Evolutionary conservation across 306 rosid genomes (phyloP).

Genomic region (Neltuma alba): DNA sequence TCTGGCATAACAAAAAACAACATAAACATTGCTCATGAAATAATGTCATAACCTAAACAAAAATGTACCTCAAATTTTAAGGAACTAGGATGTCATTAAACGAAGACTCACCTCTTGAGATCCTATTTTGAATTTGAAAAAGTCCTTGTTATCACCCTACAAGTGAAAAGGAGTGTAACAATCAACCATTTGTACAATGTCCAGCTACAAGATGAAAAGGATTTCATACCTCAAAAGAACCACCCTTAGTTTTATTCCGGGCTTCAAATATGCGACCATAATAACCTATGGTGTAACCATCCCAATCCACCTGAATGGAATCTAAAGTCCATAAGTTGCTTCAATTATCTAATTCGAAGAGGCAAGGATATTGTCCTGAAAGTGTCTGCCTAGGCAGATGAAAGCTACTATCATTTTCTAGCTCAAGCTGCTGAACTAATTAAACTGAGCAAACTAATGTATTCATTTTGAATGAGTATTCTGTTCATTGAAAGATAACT

Average conservation of each 20-base stretch:
- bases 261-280: constrained; percentile 99
- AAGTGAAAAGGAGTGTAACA: constrained; percentile 24
- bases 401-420: constrained; percentile 27
- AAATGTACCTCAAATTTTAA: constrained; percentile 28
- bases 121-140: constrained; percentile 85
- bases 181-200: constrained; percentile 7
- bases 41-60: constrained; percentile 18
- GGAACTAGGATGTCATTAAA: constrained; percentile 30
- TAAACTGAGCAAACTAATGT: constrained; percentile 12
- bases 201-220: constrained; percentile 23
- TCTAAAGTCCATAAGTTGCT: constrained; percentile 35
- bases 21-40: constrained; percentile 29
- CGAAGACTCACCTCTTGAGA: constrained; percentile 67
- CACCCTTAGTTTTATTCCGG: constrained; percentile 97
- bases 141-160: constrained; percentile 93
- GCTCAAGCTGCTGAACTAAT: constrained; percentile 30
- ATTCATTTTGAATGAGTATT: constrained; percentile 1
- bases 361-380: constrained; percentile 3
- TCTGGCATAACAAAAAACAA: constrained; percentile 18
- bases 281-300: constrained; percentile 94
- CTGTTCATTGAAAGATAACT: neutral
- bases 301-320: constrained; percentile 82
- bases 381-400: constrained; percentile 9
- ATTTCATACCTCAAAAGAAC: constrained; percentile 88
- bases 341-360: constrained; percentile 31